Evolutionary conservation across 306 rosid species (phyloP).

Genomic region (Hippophae gyantsensis): DNA sequence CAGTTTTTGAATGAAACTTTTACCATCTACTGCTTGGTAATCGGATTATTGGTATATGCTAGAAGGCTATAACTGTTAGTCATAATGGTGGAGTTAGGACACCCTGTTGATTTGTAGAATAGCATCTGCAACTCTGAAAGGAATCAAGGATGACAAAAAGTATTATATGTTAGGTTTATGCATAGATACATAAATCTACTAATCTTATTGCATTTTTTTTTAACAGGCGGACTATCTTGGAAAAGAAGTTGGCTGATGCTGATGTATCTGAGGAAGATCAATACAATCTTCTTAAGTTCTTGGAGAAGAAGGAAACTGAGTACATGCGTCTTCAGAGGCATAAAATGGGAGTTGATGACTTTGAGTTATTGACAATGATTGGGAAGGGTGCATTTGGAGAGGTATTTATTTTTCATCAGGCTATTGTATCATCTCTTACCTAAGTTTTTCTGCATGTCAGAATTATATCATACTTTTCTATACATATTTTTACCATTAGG

Average conservation of each 20-base stretch:
- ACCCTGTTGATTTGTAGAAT: too few relatives aligned
- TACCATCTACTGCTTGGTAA: too few relatives aligned
- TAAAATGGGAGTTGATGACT: constrained; percentile 94
- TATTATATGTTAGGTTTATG: too few relatives aligned
- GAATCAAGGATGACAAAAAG: not conserved
- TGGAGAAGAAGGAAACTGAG: constrained; percentile 98
- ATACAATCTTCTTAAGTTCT: constrained; percentile 71
- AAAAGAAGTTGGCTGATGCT: constrained; percentile 94
- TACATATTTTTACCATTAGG: not conserved
- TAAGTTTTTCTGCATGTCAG: not conserved
- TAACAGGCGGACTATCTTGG: constrained; percentile 69
- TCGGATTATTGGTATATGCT: too few relatives aligned
- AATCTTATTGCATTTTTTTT: not conserved
- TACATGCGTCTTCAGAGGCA: constrained; percentile 98
- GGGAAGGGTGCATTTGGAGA: constrained; percentile 99
- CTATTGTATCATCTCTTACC: not conserved
- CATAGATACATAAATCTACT: not conserved
- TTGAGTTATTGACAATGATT: constrained; percentile 88
- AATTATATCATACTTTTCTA: not conserved
- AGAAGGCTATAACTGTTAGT: too few relatives aligned
- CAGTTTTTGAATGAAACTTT: too few relatives aligned
- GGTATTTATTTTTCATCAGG: constrained; percentile 35
- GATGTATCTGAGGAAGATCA: constrained; percentile 99
- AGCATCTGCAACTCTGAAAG: too few relatives aligned
- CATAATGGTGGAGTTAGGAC: too few relatives aligned